Percentiles rank a stretch among this genome's conserved stretches.
phyloP scores from a whole-genome alignment of 2,329 filamentous ascomycete genomes.

The Cucurbitaria berberidis region DNA sequence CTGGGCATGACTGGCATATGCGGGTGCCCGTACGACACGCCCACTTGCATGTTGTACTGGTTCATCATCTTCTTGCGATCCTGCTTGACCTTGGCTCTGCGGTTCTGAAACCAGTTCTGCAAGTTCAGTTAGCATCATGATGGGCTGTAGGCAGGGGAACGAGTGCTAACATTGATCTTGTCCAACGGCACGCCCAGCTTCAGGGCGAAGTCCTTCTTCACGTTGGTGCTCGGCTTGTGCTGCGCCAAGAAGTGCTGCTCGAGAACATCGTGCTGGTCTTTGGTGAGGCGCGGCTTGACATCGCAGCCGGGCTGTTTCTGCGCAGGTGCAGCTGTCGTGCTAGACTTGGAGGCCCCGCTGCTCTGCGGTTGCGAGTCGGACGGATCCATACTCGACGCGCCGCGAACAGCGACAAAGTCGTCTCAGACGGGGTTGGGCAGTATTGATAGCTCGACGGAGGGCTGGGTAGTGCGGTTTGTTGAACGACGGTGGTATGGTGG shows the following conservation, averaged over 20 bases:
- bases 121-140: conserved; percentile 37
- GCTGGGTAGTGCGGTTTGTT: neutral
- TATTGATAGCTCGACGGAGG: conserved; percentile 1
- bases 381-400: conserved; percentile 38
- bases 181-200: conserved; percentile 56
- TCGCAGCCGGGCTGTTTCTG: conserved; percentile 46
- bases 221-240: conserved; percentile 57
- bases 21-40: conserved; percentile 32
- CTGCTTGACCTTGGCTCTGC: conserved; percentile 60
- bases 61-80: conserved; percentile 56
- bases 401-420: conserved; percentile 25
- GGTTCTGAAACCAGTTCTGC: conserved; percentile 63
- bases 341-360: conserved; percentile 19
- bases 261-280: conserved; percentile 60
- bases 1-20: conserved; percentile 31
- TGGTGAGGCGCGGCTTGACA: conserved; percentile 59
- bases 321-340: conserved; percentile 19
- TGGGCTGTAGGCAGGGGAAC: neutral
- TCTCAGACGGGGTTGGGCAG: conserved; percentile 16
- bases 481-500: conserved; percentile 1
- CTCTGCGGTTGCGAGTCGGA: conserved; percentile 24
- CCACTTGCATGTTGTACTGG: conserved; percentile 46
- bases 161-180: conserved; percentile 59
- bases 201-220: conserved; percentile 59
- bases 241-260: conserved; percentile 57